A percentile compares a stretch with the other conserved stretches of the same genome.
These are phyloP conservation scores for Jaenimonas drosophilae DNA, from an alignment of 208 protist species.

Conservation along the genomic window DNA sequence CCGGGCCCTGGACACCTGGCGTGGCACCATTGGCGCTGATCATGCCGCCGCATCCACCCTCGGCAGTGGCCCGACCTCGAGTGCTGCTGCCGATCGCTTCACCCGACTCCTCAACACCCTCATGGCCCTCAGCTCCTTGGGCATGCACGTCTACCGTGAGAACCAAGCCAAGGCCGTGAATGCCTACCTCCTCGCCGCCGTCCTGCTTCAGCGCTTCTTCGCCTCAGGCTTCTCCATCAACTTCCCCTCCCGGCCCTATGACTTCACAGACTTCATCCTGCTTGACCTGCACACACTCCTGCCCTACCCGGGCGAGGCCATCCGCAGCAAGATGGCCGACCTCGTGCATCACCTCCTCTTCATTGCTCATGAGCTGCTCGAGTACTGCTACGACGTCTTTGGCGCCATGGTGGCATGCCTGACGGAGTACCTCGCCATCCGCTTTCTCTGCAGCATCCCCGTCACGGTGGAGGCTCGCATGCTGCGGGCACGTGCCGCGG, in stretches of 20 bases:
- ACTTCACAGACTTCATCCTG: conserved; percentile 25
- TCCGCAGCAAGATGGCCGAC: conserved; percentile 17
- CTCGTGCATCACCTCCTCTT: conserved; percentile 43
- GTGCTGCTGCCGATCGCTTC: conserved; percentile 11
- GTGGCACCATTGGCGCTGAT: conserved; percentile 7
- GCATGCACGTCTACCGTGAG: conserved; percentile 46
- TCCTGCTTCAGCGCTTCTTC: conserved; percentile 29
- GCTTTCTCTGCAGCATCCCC: conserved; percentile 24
- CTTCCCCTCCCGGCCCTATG: conserved; percentile 17
- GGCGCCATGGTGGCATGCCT: conserved; percentile 38
- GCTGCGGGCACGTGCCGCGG: conserved; percentile 45
- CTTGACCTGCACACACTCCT: conserved; percentile 11
- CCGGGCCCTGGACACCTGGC: conserved; percentile 41
- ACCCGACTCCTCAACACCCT: conserved; percentile 29
- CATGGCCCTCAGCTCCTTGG: conserved; percentile 39
- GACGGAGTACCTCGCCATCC: conserved; percentile 52
- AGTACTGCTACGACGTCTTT: conserved; percentile 33
- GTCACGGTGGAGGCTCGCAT: conserved; percentile 52
- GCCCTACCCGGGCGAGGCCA: conserved; percentile 12
- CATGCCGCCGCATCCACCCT: no score
- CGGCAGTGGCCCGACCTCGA: conserved; percentile 5
- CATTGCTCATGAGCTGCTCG: conserved; percentile 34
- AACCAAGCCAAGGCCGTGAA: conserved; percentile 39
- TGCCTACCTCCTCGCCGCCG: conserved; percentile 34
- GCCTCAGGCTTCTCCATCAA: conserved; percentile 13